These are phyloP conservation scores for Trichomonas tenax DNA, from an alignment of 208 protist species.

Conservation along the genomic window DNA sequence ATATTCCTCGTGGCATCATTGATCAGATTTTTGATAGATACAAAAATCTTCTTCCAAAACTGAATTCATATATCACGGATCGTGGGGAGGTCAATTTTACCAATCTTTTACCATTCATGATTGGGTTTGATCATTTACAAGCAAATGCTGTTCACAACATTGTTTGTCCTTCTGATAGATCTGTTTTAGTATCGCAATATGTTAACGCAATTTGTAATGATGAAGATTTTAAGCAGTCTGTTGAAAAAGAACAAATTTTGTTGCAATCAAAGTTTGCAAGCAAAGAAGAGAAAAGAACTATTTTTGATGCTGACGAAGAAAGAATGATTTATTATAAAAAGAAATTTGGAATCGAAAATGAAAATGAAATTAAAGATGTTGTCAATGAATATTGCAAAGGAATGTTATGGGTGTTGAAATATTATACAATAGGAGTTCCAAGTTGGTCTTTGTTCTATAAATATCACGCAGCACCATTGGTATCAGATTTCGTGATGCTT, in stretches of 20 bases:
- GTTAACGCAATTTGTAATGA: background rate
- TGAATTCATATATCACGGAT: constrained; percentile 57
- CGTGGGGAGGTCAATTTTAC: background rate
- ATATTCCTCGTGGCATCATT: constrained; percentile 76
- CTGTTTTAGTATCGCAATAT: background rate
- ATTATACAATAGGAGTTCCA: constrained; percentile 89
- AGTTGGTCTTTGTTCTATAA: constrained; percentile 93
- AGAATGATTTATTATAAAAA: background rate
- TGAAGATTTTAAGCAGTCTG: background rate
- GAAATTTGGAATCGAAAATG: background rate
- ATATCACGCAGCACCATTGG: constrained; percentile 92
- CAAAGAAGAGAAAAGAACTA: background rate
- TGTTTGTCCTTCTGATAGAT: background rate
- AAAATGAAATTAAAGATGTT: background rate
- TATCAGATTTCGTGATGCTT: constrained; percentile 51
- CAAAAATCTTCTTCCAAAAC: constrained; percentile 49
- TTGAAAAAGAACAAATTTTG: too few relatives aligned
- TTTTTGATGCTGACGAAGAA: background rate
- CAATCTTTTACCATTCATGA: background rate
- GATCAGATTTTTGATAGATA: constrained; percentile 63
- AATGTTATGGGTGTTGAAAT: constrained; percentile 90
- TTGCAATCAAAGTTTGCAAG: background rate
- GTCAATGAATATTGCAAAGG: constrained; percentile 71
- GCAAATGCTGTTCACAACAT: background rate
- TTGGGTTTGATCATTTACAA: background rate